Evolutionary conservation across 2,329 filamentous ascomycete genomes (phyloP), one percentile per base, ranked within the genome.

Genomic region (Neofusicoccum ribis): DNA sequence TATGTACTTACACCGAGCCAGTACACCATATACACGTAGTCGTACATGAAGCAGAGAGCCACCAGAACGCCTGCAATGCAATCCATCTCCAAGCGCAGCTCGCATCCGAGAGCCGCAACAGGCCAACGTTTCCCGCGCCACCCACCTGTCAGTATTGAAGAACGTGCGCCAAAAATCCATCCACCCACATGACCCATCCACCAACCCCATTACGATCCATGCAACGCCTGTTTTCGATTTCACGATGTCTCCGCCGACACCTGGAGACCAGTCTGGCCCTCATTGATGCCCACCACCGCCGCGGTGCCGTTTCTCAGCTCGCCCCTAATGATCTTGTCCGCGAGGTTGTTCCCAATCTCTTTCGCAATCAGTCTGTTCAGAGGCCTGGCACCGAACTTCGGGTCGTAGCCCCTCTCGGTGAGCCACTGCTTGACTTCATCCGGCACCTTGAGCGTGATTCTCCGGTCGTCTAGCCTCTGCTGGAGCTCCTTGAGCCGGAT

Each of bases 321-420:
- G 20, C 95, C 95, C 63, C 91, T 85, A 71, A 98, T 98, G 71
- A 99, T 96, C 81, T 90, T 91, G 74, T 97, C 93, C 0, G 95
- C 95, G 44, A 98, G 84, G 3, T 88, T 85, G 76, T 97, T 97
- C 66, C 91, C 89, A 69, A 99, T 92, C 78, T 97, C 88, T 72
- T 90, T 96, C 23, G 91, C 88, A 69, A 98, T 97, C 61, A 98
- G 85, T 43, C 95, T 85, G 77, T 98, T 97, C 37, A 98, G 83
- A 34, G 95, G 95, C 6, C 95, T 85, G 7, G 95, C 95, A 68
- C 95, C 95, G 74, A 92, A 98, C 72, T 89, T 89, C 23, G 94
- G 92, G 73, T 97, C 92, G 75, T 98, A 98, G 1, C 94, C 94
- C 68, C 88, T 87, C 68, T 95, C 90, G 46, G 92, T 93, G 5